phyloP scores from a whole-genome alignment of 192 early-diverging fungal species.

The Umbelopsis isabellina region DNA sequence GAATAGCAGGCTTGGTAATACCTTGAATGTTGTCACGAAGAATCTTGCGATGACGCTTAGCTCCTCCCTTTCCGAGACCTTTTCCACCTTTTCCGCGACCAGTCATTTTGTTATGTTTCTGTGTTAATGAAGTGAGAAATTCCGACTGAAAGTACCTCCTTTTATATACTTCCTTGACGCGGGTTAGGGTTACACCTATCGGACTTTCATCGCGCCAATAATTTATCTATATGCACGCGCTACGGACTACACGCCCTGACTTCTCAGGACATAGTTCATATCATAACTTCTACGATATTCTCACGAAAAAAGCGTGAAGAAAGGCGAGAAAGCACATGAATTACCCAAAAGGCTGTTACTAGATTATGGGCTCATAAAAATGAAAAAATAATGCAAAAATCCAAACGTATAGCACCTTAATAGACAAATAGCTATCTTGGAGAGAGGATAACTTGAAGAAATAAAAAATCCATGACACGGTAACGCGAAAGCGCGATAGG shows the following conservation, averaged over 20 bases:
- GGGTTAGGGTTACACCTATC: not conserved
- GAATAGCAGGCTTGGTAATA: conserved; percentile 98
- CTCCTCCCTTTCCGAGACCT: conserved; percentile 98
- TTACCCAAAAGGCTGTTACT: too few species aligned
- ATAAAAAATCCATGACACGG: conserved; percentile 1
- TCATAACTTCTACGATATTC: too few species aligned
- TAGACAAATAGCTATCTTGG: not conserved
- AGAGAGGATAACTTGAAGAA: not conserved
- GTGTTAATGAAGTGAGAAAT: conserved; percentile 20
- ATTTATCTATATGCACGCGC: conserved; percentile 6
- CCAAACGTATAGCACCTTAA: too few species aligned
- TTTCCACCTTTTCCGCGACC: conserved; percentile 99
- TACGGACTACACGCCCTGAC: not conserved
- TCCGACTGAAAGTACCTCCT: not conserved
- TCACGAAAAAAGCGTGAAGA: too few species aligned
- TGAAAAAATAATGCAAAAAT: too few species aligned
- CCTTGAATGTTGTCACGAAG: conserved; percentile 96
- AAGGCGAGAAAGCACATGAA: too few species aligned
- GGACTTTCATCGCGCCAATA: not conserved
- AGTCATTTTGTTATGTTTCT: conserved; percentile 68
- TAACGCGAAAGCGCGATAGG: conserved; percentile 14
- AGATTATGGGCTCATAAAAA: too few species aligned
- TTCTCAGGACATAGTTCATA: too few species aligned
- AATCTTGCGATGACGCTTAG: conserved; percentile 99
- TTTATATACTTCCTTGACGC: conserved; percentile 11